These are phyloP conservation scores for Suillus alpinus DNA, from an alignment of 768 basidiomycete species.

Conservation along the genomic window DNA sequence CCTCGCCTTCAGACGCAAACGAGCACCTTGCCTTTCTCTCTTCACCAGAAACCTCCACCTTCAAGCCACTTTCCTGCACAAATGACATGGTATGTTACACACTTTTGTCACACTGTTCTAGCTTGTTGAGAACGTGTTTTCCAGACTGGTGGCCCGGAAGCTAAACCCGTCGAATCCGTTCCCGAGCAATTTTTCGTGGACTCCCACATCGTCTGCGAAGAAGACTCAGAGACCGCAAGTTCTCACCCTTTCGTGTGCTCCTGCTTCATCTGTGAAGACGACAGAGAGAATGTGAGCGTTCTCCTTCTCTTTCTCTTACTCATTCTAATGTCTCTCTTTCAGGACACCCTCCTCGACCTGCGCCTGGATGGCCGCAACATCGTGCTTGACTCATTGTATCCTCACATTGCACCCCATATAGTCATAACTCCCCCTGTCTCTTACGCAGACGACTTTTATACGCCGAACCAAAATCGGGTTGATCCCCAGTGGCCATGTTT, in stretches of 20 bases:
- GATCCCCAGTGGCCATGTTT: constrained; percentile 33
- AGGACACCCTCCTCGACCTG: constrained; percentile 17
- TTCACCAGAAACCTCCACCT: constrained; percentile 1
- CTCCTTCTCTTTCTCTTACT: neutral
- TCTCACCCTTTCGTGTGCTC: neutral
- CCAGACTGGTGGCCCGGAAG: neutral
- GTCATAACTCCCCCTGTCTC: constrained; percentile 49
- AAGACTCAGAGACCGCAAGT: constrained; percentile 1
- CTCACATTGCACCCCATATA: constrained; percentile 45
- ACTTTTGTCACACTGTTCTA: neutral
- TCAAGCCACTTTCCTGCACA: neutral
- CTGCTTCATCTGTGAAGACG: constrained; percentile 3
- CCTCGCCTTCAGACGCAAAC: neutral
- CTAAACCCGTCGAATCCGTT: neutral
- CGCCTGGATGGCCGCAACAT: constrained; percentile 30
- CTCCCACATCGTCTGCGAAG: neutral
- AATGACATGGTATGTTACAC: constrained; percentile 8
- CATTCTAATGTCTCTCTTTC: neutral
- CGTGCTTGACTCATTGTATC: constrained; percentile 42
- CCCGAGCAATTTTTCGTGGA: neutral
- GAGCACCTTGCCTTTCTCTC: neutral
- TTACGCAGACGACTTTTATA: constrained; percentile 32
- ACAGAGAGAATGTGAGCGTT: constrained; percentile 8
- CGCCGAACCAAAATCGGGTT: constrained; percentile 35
- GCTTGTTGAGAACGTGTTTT: neutral